Conservation (phyloP, 345 rosid species). For the Brassica incana region DNA sequence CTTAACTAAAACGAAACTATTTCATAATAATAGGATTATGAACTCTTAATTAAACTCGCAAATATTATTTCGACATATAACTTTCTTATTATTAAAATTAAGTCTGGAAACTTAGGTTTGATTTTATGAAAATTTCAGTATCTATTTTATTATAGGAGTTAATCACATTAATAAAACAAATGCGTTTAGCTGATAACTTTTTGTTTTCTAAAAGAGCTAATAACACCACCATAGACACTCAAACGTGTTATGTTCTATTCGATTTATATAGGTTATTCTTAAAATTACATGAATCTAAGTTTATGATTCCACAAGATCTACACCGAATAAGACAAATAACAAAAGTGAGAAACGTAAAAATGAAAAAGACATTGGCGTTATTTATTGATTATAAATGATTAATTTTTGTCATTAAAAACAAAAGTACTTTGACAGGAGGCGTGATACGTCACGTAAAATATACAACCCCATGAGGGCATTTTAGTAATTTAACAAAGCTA, state of each 20-base stretch:
- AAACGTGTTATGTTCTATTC: neutral
- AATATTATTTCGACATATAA: too few relatives aligned
- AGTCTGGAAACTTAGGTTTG: neutral
- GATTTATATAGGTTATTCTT: neutral
- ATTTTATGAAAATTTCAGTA: neutral
- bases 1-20: too few relatives aligned
- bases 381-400: constrained; percentile 28
- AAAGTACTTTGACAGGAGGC: constrained; percentile 32
- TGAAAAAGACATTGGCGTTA: constrained; percentile 7
- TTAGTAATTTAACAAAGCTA: constrained; percentile 14
- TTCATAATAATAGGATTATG: too few relatives aligned
- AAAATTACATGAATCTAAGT: neutral
- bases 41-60: too few relatives aligned
- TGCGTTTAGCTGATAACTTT: neutral
- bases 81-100: too few relatives aligned
- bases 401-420: constrained; percentile 36
- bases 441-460: constrained; percentile 29
- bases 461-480: neutral
- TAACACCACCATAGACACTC: too few relatives aligned
- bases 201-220: neutral
- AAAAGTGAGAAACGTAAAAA: constrained; percentile 1
- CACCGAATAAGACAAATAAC: constrained; percentile 20
- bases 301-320: neutral
- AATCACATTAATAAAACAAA: neutral
- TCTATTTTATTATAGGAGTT: neutral